phyloP scores from a whole-genome alignment of 352 stramenopile species.

The Pythium guiyangense region DNA sequence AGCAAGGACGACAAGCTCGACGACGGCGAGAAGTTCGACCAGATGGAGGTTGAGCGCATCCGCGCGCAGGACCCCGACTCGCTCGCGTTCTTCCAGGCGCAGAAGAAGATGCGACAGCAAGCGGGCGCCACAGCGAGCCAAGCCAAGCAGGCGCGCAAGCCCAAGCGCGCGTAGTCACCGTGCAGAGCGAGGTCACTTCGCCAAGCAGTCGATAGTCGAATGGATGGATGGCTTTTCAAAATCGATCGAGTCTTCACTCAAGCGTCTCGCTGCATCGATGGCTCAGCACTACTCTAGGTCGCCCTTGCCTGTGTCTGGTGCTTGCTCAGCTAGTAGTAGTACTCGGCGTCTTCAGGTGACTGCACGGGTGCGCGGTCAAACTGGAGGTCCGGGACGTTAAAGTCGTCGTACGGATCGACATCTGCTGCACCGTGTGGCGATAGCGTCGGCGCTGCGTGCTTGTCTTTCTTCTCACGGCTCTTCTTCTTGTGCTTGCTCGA shows the following conservation, averaged over 20 bases:
- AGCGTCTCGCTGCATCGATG: not conserved
- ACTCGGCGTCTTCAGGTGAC: conserved; percentile 11
- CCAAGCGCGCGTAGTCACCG: conserved; percentile 20
- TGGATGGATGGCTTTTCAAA: not conserved
- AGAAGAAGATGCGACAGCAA: conserved; percentile 81
- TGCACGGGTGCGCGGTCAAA: not conserved
- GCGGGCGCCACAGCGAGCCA: conserved; percentile 1
- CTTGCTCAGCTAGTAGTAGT: conserved; percentile 9
- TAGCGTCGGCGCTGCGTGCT: conserved; percentile 12
- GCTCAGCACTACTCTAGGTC: not conserved
- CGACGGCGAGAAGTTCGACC: conserved; percentile 90
- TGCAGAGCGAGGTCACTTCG: no score
- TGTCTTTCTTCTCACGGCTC: conserved; percentile 34
- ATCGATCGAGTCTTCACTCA: not conserved
- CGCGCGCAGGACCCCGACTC: conserved; percentile 85
- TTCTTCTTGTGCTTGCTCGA: conserved; percentile 47
- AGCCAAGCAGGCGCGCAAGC: conserved; percentile 22
- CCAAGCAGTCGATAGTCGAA: no score
- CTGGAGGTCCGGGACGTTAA: conserved; percentile 3
- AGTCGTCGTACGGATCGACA: conserved; percentile 8
- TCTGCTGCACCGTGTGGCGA: not conserved
- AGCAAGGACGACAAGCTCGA: conserved; percentile 82
- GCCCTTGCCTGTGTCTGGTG: no score
- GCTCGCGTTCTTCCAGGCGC: conserved; percentile 90
- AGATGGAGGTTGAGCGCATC: conserved; percentile 88